Base-by-base conservation (phyloP, 2,329 filamentous ascomycete genomes). In the Venturia pyrina region DNA sequence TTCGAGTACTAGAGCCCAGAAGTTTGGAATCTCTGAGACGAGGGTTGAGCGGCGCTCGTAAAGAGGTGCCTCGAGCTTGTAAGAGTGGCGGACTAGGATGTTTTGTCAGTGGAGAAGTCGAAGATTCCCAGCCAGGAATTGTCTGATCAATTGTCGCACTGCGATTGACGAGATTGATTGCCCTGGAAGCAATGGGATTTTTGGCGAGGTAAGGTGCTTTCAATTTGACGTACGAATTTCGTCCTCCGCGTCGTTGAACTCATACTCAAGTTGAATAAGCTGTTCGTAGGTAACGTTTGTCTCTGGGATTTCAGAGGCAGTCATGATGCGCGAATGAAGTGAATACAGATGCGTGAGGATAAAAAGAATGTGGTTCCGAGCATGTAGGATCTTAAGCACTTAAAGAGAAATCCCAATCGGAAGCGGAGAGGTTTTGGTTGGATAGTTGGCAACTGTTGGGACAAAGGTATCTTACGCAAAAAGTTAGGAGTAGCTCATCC, bases 1-100 rank as follows among this genome's bases (percentile, higher is more conserved):
- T 80, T 96, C 90, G 75, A 98, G 84, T 66, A 97, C 93, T 67
- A 96, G 85, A n/a, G 90, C 83, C 95, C 95, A 98, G 85, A 98
- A 99, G 80, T 90, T 87, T 71, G 87, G 85, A 73, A 97, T 93
- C 73, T 87, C 82, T 69, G 84, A 77, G 69, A 95, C 81, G 69
- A 91, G 78, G 71, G 85, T 83, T 70, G 85, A 82, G 74, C 93
- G 91, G 79, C 89, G 90, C 72, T 84, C 82, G 81, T 91, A 96
- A 68, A 96, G 84, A 57, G 88, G 83, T 68, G 82, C 80, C 72
- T 85, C 84, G 71, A 92, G 82, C 69, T 83, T 79, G 71, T 88
- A 84, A 76, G 93, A 88, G 73, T 89, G 83, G 73, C 89, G 88
- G 73, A 92, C 90, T 93, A 73, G 3, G 43, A 21, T 17, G 8